These are phyloP conservation scores for Auricularia cornea DNA, from an alignment of 768 basidiomycete species.

Conservation along the genomic window DNA sequence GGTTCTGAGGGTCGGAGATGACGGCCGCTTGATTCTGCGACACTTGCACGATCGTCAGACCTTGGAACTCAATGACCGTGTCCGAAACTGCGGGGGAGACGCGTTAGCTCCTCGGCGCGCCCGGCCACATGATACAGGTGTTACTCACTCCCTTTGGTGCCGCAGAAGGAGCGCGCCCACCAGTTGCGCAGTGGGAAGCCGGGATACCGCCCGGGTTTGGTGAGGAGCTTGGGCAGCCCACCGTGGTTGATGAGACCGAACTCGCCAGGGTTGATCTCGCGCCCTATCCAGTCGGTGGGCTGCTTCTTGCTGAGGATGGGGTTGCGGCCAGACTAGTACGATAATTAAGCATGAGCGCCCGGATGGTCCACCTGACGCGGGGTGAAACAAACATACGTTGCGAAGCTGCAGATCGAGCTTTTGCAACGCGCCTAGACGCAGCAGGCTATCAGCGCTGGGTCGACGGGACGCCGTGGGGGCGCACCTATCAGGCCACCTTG, in stretches of 20 bases:
- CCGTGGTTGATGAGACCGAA: slow-evolving; percentile 67
- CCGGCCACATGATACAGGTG: not conserved
- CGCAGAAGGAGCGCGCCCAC: slow-evolving; percentile 74
- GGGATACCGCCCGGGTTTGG: slow-evolving; percentile 70
- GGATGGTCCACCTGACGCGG: slow-evolving; percentile 5
- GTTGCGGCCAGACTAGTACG: slow-evolving; percentile 42
- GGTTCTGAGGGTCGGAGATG: slow-evolving; percentile 35
- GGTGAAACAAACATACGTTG: slow-evolving; percentile 27
- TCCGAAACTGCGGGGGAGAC: slow-evolving; percentile 51
- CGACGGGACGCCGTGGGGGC: not conserved
- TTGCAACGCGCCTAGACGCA: slow-evolving; percentile 28
- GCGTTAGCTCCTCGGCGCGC: not conserved
- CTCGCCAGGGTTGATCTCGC: slow-evolving; percentile 61
- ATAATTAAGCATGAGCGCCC: not conserved
- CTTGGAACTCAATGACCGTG: slow-evolving; percentile 71
- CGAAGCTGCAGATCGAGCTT: slow-evolving; percentile 58
- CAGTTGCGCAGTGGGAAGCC: slow-evolving; percentile 68
- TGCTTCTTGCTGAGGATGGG: slow-evolving; percentile 58
- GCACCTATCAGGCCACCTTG: slow-evolving; percentile 60
- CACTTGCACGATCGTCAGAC: slow-evolving; percentile 78
- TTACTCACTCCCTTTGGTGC: slow-evolving; percentile 56
- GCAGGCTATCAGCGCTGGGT: not conserved
- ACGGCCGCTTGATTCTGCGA: slow-evolving; percentile 58
- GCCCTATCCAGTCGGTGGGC: slow-evolving; percentile 63
- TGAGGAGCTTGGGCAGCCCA: slow-evolving; percentile 44